A percentile compares a stretch with the other conserved stretches of the same genome.
Evolutionary conservation across 2,329 filamentous ascomycete genomes (phyloP).

Genomic region (Diaporthe capsici): DNA sequence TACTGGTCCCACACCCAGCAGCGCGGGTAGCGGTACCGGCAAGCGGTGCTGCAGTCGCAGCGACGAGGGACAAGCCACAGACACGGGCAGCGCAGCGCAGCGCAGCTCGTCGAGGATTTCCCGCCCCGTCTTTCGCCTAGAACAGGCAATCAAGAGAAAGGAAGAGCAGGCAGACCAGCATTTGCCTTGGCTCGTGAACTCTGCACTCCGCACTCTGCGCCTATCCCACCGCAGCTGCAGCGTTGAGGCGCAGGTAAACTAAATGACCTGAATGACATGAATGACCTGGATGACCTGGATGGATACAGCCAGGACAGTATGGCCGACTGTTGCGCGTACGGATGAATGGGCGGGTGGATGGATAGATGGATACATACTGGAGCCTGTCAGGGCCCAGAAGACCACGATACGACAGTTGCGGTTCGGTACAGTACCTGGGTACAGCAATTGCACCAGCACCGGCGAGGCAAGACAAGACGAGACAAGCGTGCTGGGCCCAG

Average conservation of each 20-base stretch:
- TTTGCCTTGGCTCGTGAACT: constrained; percentile 19
- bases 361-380: constrained; percentile 8
- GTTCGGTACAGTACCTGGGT: neutral
- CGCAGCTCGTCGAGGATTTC: constrained; percentile 37
- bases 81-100: neutral
- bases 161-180: neutral
- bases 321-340: constrained; percentile 31
- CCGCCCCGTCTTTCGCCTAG: constrained; percentile 42
- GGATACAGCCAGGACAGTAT: constrained; percentile 23
- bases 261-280: neutral
- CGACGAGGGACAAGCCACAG: constrained; percentile 4
- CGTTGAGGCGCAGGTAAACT: constrained; percentile 24
- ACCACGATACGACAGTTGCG: neutral
- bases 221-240: constrained; percentile 15
- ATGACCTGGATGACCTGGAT: neutral
- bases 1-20: constrained; percentile 24
- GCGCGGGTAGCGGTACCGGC: constrained; percentile 26
- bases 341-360: constrained; percentile 15
- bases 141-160: neutral
- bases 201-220: constrained; percentile 12
- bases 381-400: constrained; percentile 21
- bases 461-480: constrained; percentile 12
- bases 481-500: neutral
- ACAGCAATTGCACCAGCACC: neutral
- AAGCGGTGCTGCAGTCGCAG: neutral